These are phyloP conservation scores for Cyclotella kingstonii DNA, from an alignment of 108 stramenopile species.

Conservation along the genomic window DNA sequence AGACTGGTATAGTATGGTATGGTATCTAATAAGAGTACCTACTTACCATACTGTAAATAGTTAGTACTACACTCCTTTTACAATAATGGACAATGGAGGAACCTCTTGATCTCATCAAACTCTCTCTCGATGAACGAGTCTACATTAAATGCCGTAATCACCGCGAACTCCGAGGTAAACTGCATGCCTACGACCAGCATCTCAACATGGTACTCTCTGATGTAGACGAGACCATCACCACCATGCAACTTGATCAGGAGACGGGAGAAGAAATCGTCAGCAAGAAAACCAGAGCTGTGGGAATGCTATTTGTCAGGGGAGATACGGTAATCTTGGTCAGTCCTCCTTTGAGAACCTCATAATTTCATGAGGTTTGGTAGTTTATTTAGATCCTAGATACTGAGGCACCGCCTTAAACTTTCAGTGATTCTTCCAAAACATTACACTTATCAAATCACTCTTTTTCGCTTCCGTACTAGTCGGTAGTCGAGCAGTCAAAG, in stretches of 20 bases:
- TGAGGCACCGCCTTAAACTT: no score
- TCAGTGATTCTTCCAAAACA: no score
- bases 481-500: no score
- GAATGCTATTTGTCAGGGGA: slow-evolving; percentile 99
- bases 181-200: slow-evolving; percentile 99
- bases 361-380: no score
- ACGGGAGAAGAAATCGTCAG: slow-evolving; percentile 96
- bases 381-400: no score
- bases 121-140: slow-evolving; percentile 97
- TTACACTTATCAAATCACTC: no score
- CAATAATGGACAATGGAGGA: slow-evolving; percentile 82
- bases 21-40: no score
- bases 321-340: slow-evolving; percentile 94
- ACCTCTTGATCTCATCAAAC: slow-evolving; percentile 97
- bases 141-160: slow-evolving; percentile 98
- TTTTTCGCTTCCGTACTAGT: no score
- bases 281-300: slow-evolving; percentile 90
- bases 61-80: no score
- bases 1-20: no score
- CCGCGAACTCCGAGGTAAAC: slow-evolving; percentile 94
- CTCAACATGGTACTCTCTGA: slow-evolving; percentile 99
- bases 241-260: slow-evolving; percentile 92
- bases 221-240: slow-evolving; percentile 97
- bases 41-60: no score
- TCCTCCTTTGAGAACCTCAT: slow-evolving; percentile 80